Conservation (phyloP, 441 rosid genomes). For the Populus hybrid region DNA sequence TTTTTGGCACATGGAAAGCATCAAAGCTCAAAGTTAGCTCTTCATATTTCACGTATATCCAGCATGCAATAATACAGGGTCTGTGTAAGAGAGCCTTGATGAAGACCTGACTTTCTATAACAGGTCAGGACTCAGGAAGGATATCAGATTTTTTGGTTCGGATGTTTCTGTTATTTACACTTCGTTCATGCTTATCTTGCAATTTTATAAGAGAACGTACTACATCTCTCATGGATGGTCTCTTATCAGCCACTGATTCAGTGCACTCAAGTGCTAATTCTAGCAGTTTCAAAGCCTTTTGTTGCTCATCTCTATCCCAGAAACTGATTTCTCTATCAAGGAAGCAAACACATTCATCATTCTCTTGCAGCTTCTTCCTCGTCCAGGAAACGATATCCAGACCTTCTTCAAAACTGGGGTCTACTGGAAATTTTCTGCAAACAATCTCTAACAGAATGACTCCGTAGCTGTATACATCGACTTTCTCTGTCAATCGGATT, state of each 20-base stretch:
- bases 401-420: constrained; percentile 28
- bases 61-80: background rate
- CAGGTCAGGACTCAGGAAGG: too few species aligned
- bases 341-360: constrained; percentile 24
- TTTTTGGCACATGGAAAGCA: background rate
- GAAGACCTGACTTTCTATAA: background rate
- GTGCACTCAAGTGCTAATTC: constrained; percentile 41
- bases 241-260: constrained; percentile 20
- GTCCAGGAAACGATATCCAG: constrained; percentile 30
- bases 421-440: constrained; percentile 25
- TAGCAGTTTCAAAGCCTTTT: constrained; percentile 27
- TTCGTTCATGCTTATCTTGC: constrained; percentile 17
- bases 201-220: constrained; percentile 30
- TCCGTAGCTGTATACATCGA: constrained; percentile 36
- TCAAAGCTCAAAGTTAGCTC: background rate
- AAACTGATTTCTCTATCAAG: constrained; percentile 32
- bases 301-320: constrained; percentile 30
- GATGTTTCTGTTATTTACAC: background rate
- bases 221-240: constrained; percentile 41
- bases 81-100: background rate
- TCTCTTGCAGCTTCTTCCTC: constrained; percentile 16
- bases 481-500: constrained; percentile 28
- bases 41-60: background rate
- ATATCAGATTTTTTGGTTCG: background rate
- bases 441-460: constrained; percentile 34